A percentile compares a stretch with the other conserved stretches of the same genome.
Conservation (phyloP, 305 asterid species). For the Fraxinus latifolia region DNA sequence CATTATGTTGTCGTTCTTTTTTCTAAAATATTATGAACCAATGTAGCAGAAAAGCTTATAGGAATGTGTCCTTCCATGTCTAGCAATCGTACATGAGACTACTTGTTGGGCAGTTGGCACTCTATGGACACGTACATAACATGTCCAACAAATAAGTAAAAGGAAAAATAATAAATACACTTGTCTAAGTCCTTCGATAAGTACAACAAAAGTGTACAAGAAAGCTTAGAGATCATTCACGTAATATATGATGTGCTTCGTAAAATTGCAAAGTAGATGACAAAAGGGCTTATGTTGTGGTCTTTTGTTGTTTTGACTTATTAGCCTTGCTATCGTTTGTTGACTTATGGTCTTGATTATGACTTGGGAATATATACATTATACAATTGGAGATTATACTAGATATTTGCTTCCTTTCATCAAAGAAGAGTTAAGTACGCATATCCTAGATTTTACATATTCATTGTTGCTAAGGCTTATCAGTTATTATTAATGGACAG, state of each 20-base stretch:
- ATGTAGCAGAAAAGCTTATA: background rate
- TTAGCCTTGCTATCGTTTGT: background rate
- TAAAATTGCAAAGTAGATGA: background rate
- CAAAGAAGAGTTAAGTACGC: background rate
- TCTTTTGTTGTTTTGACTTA: background rate
- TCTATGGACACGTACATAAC: background rate
- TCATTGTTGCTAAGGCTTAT: background rate
- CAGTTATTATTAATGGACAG: background rate
- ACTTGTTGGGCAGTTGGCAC: background rate
- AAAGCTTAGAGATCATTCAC: background rate
- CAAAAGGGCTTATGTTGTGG: background rate
- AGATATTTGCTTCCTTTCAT: background rate
- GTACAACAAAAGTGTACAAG: background rate
- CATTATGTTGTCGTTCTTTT: background rate
- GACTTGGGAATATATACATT: background rate
- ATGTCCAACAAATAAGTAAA: background rate
- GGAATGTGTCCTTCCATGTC: background rate
- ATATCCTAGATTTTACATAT: background rate
- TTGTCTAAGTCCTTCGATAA: background rate
- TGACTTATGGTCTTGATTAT: background rate
- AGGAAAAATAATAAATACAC: background rate
- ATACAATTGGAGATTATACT: background rate
- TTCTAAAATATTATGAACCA: background rate
- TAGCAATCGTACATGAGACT: background rate
- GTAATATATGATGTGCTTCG: background rate